Conservation (phyloP, 805 yeast genomes). For the Cyberlindnera veronae region DNA sequence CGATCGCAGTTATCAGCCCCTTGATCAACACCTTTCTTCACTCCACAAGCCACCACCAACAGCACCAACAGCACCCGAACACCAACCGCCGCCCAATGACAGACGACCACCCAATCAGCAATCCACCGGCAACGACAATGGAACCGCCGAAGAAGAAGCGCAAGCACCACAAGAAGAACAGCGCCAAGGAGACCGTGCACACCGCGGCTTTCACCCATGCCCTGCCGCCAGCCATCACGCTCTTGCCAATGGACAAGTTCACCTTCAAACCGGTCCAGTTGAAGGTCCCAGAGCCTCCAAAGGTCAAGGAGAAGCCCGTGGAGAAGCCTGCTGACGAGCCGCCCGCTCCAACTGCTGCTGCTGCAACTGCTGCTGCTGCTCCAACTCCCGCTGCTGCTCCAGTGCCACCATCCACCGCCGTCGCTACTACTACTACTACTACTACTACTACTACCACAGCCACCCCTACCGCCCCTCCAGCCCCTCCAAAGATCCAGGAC, state of each 20-base stretch:
- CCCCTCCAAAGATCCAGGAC: constrained; percentile 1
- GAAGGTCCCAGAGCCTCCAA: not conserved
- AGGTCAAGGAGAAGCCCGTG: not conserved
- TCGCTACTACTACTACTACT: no score
- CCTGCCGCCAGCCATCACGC: not conserved
- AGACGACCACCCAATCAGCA: not conserved
- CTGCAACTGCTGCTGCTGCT: not conserved
- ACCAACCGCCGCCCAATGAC: no score
- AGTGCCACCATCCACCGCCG: not conserved
- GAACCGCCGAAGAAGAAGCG: not conserved
- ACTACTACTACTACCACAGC: no score
- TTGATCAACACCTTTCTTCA: no score
- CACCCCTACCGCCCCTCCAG: not conserved
- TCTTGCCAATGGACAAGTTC: constrained; percentile 1
- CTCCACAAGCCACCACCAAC: no score
- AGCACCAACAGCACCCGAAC: no score
- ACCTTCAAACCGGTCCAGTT: not conserved
- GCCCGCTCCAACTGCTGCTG: not conserved
- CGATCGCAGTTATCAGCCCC: no score
- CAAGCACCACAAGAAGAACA: not conserved
- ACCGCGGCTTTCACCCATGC: not conserved
- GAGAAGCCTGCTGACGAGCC: no score
- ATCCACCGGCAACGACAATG: not conserved
- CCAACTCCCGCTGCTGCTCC: not conserved
- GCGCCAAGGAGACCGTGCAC: not conserved